These are phyloP conservation scores for Barnettozyma populi DNA, from an alignment of 805 yeast genomes.

Conservation along the genomic window DNA sequence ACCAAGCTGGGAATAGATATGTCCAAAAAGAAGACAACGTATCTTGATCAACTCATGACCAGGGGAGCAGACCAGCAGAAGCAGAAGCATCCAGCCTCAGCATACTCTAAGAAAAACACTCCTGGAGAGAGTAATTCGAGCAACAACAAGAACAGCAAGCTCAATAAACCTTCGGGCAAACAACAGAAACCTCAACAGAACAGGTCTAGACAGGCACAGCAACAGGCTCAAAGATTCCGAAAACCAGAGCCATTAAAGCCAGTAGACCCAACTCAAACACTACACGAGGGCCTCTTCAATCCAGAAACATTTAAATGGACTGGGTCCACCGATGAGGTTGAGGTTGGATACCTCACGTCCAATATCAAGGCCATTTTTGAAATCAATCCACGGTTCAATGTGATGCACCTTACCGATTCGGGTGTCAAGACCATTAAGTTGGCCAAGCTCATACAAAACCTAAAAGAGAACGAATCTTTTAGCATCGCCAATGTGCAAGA, in stretches of 20 bases:
- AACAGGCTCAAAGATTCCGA: background rate
- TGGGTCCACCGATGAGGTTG: conserved; percentile 10
- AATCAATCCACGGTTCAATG: conserved; percentile 11
- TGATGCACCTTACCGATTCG: conserved; percentile 10
- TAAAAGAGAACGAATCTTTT: conserved; percentile 13
- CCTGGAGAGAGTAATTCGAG: background rate
- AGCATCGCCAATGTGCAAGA: conserved; percentile 19
- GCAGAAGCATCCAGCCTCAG: no score
- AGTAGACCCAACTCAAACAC: conserved; percentile 1
- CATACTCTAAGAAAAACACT: background rate
- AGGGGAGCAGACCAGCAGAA: background rate
- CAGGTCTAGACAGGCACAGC: background rate
- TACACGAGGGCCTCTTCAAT: conserved; percentile 9
- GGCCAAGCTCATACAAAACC: conserved; percentile 7
- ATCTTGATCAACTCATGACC: background rate
- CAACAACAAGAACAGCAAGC: background rate
- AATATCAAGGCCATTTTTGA: conserved; percentile 14
- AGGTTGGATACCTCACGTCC: conserved; percentile 20
- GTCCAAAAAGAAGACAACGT: background rate
- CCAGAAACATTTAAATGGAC: conserved; percentile 20
- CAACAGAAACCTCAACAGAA: background rate
- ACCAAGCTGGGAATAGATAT: background rate
- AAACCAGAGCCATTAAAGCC: background rate
- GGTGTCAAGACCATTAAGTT: conserved; percentile 10
- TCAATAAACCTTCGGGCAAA: background rate